Base-by-base conservation (phyloP, 2,329 filamentous ascomycete species). In the Parastagonospora nodorum region DNA sequence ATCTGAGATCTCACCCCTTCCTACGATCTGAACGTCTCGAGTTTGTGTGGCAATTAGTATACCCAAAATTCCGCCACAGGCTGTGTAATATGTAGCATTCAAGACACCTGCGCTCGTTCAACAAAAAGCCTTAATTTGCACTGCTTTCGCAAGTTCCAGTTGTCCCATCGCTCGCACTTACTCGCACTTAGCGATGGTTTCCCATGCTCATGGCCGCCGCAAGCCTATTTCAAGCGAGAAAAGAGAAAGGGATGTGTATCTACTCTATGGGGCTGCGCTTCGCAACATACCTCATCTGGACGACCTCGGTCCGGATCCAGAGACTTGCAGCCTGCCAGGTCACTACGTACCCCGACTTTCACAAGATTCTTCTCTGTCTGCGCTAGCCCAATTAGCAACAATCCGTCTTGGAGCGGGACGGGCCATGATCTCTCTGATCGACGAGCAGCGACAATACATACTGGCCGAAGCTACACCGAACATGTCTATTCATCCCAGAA, bases 381-480 rank as follows among this genome's bases (percentile, higher is more conserved):
- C 70, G 24, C 63, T 74, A 41, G 69, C 64, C 16, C 74, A 76
- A 52, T 60, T 74, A 29, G 69, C 68, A 2, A 58, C 69, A 2
- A 55, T 74, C 28, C 65, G 71, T 12, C 61, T 75, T 35, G 53
- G 61, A n/a, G 67, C 58, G 12, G 51, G 62, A 24, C 64, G 73
- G 14, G 63, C 71, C 28, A 64, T 73, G 58, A 58, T 75, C 2
- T 75, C 73, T 3, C 56, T 76, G 8, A 58, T 75, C 37, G 73
- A 75, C 47, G 59, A 58, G 2, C 46, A 61, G 8, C 55, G 59
- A 15, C 70, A 75, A 45, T 69, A 74, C 42, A 64, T 75, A 29
- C 61, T 76, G 6, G 72, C 71, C 19, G 74, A 76, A 53, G 71
- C 73, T 6, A 75, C 73, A 1, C 59, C 67, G 14, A 47, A 59